Evolutionary conservation across 2,329 filamentous ascomycete species (phyloP).

Genomic region (Moelleriella libera): DNA sequence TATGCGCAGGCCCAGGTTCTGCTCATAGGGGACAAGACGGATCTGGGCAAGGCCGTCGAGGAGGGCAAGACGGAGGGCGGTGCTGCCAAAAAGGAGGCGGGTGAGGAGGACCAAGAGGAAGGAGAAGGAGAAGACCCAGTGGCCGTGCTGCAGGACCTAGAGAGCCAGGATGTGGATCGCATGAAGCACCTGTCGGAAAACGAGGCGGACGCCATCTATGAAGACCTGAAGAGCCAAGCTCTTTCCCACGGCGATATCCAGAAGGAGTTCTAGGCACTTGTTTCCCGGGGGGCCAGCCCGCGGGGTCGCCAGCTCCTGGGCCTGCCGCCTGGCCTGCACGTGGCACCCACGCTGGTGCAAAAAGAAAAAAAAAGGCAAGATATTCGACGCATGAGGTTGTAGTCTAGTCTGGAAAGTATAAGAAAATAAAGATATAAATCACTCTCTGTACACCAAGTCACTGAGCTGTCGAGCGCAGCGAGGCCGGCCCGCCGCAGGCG

Average conservation of each 20-base stretch:
- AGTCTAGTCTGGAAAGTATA: too few relatives aligned
- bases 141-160: constrained; percentile 62
- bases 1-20: constrained; percentile 65
- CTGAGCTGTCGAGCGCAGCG: too few relatives aligned
- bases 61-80: constrained; percentile 43
- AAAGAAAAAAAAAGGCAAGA: too few relatives aligned
- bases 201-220: constrained; percentile 17
- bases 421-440: too few relatives aligned
- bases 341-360: too few relatives aligned
- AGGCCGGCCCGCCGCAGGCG: too few relatives aligned
- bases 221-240: not conserved
- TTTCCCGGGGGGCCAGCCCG: too few relatives aligned
- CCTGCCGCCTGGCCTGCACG: too few relatives aligned
- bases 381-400: too few relatives aligned
- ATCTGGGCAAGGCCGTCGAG: constrained; percentile 39
- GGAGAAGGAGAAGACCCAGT: constrained; percentile 22
- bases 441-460: too few relatives aligned
- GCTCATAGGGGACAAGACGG: constrained; percentile 58
- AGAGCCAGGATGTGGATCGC: constrained; percentile 58
- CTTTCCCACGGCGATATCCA: not conserved
- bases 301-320: too few relatives aligned
- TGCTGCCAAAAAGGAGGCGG: not conserved
- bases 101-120: too few relatives aligned
- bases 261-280: not conserved
- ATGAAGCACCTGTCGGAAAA: constrained; percentile 37